These are phyloP conservation scores for Suillus occidentalis DNA, from an alignment of 768 basidiomycete species.

Conservation along the genomic window DNA sequence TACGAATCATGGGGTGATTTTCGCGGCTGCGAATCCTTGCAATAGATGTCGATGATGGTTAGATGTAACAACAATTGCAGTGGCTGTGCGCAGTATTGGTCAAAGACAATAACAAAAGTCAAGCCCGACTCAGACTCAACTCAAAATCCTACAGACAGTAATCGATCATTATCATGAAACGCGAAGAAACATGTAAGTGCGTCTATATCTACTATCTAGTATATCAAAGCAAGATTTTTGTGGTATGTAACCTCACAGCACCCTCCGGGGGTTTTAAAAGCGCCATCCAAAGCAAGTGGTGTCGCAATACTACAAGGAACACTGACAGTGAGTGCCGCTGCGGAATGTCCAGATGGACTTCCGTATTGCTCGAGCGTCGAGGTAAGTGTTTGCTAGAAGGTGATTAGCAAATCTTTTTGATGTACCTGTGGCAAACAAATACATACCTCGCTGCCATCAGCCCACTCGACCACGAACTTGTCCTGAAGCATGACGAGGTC, in stretches of 20 bases:
- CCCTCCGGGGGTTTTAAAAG: slow-evolving; percentile 71
- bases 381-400: slow-evolving; percentile 72
- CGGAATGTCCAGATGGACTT: slow-evolving; percentile 72
- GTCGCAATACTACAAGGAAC: slow-evolving; percentile 92
- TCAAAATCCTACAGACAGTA: not conserved
- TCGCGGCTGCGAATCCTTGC: slow-evolving; percentile 23
- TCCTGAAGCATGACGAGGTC: slow-evolving; percentile 98
- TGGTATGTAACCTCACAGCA: slow-evolving; percentile 42
- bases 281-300: slow-evolving; percentile 88
- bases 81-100: not conserved
- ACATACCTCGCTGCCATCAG: slow-evolving; percentile 71
- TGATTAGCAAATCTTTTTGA: slow-evolving; percentile 1
- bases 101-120: not conserved
- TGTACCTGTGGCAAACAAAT: not conserved
- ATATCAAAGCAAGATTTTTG: not conserved
- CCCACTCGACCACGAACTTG: slow-evolving; percentile 91
- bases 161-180: not conserved
- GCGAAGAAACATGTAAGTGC: not conserved
- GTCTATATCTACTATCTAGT: slow-evolving; percentile 1
- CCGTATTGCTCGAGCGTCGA: slow-evolving; percentile 93
- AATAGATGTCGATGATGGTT: not conserved
- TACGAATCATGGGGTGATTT: slow-evolving; percentile 56
- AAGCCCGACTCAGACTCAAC: not conserved
- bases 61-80: not conserved
- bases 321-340: slow-evolving; percentile 92